A percentile compares a stretch with the other conserved stretches of the same genome.
phyloP scores from a whole-genome alignment of 345 rosid species.

The Erodium maritimum region DNA sequence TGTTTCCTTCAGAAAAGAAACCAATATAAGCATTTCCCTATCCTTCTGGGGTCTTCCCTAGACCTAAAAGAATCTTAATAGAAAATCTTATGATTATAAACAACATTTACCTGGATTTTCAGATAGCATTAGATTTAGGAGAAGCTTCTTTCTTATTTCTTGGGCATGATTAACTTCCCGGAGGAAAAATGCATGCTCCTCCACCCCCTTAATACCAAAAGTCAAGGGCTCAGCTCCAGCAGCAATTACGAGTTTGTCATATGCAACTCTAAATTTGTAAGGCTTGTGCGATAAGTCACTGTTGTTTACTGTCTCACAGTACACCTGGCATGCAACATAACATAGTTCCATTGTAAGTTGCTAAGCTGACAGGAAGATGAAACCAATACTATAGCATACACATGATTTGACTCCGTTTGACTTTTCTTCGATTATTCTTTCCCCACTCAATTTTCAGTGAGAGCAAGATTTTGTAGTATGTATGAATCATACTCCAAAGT shows the following conservation, averaged over 20 bases:
- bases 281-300: slow-evolving; percentile 43
- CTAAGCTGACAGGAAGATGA: not conserved
- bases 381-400: no score
- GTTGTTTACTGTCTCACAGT: slow-evolving; percentile 59
- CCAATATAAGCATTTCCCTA: not conserved
- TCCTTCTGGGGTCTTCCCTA: not conserved
- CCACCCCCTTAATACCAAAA: slow-evolving; percentile 78
- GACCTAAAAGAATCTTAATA: not conserved
- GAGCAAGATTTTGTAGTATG: no score
- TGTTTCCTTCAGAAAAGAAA: not conserved
- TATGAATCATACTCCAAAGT: no score
- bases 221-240: slow-evolving; percentile 90
- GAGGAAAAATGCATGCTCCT: slow-evolving; percentile 79
- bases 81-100: not conserved
- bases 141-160: slow-evolving; percentile 84
- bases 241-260: slow-evolving; percentile 81
- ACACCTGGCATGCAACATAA: slow-evolving; percentile 33
- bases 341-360: not conserved
- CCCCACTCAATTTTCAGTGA: no score
- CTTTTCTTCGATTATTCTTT: no score
- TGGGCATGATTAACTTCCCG: slow-evolving; percentile 93
- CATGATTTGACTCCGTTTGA: no score
- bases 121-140: slow-evolving; percentile 85
- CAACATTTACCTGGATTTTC: slow-evolving; percentile 57
- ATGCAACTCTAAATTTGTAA: slow-evolving; percentile 68